phyloP scores from a whole-genome alignment of 2,329 filamentous ascomycete species.

The Tolypocladium ovalisporum region DNA sequence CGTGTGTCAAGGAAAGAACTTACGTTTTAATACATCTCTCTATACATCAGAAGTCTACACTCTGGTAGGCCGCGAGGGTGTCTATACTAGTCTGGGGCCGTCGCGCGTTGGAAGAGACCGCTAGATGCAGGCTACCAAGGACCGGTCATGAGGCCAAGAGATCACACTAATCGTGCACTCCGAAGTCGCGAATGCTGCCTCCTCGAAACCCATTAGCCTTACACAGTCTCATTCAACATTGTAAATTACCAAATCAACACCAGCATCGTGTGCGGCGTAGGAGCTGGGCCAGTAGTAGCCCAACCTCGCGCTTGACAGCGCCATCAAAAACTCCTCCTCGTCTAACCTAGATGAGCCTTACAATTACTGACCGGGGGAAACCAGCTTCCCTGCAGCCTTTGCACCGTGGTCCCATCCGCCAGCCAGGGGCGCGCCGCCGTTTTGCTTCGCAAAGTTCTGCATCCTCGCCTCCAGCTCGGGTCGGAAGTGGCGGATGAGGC shows the following conservation, averaged over 20 bases:
- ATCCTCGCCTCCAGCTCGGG: conserved; percentile 91
- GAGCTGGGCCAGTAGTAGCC: conserved; percentile 10
- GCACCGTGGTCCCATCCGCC: conserved; percentile 80
- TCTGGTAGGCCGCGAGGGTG: background rate
- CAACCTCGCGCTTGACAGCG: conserved; percentile 1
- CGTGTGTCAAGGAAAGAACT: no score
- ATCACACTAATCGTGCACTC: background rate
- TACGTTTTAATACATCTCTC: no score
- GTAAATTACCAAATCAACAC: conserved; percentile 9
- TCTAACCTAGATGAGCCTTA: conserved; percentile 4
- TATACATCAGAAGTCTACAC: background rate
- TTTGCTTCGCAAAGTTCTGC: conserved; percentile 62
- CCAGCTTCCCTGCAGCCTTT: conserved; percentile 65
- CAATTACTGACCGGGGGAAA: conserved; percentile 79
- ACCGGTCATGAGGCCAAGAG: no score
- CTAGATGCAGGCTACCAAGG: background rate
- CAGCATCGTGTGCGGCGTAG: conserved; percentile 10
- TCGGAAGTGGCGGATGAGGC: conserved; percentile 94
- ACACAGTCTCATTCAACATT: conserved; percentile 3
- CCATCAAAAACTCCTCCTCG: background rate
- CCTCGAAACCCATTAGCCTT: conserved; percentile 10
- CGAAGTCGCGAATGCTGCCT: conserved; percentile 11
- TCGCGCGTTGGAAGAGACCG: no score
- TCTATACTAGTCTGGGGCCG: background rate
- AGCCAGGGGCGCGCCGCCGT: conserved; percentile 64